phyloP scores from a whole-genome alignment of 73 alveolate species.

The Paramecium tetraurelia region DNA sequence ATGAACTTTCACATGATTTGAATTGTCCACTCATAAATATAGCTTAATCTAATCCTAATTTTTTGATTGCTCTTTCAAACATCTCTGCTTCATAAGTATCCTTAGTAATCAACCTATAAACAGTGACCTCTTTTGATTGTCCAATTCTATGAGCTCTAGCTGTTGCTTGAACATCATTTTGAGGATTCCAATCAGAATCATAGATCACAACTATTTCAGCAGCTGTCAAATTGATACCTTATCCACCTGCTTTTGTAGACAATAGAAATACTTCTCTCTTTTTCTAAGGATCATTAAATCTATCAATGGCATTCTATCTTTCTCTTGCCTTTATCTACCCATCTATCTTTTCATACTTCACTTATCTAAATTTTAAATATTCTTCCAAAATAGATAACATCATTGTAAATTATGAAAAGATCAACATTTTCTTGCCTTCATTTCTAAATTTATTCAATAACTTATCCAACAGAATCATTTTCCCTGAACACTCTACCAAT shows the following conservation, averaged over 20 bases:
- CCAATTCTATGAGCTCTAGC: conserved; percentile 99
- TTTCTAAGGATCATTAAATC: conserved; percentile 91
- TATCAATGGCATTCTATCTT: conserved; percentile 88
- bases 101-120: conserved; percentile 92
- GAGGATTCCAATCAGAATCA: conserved; percentile 99
- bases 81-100: conserved; percentile 97
- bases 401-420: conserved; percentile 95
- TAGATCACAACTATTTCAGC: conserved; percentile 98
- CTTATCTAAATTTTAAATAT: conserved; percentile 75
- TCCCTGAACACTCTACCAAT: conserved; percentile 86
- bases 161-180: conserved; percentile 96
- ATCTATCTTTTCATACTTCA: conserved; percentile 90
- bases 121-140: conserved; percentile 94
- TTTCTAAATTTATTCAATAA: conserved; percentile 79
- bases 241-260: conserved; percentile 98
- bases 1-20: conserved; percentile 63
- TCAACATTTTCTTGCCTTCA: conserved; percentile 91
- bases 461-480: conserved; percentile 85
- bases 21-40: conserved; percentile 83
- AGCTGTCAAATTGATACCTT: conserved; percentile 97
- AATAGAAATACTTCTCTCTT: conserved; percentile 90
- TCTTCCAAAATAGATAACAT: conserved; percentile 92
- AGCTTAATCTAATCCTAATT: conserved; percentile 93
- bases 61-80: conserved; percentile 91
- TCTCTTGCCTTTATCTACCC: conserved; percentile 95